Evolutionary conservation across 257 asterid genomes (phyloP), one percentile per base, ranked within the genome.

Genomic region (Solanum ossicruentum): DNA sequence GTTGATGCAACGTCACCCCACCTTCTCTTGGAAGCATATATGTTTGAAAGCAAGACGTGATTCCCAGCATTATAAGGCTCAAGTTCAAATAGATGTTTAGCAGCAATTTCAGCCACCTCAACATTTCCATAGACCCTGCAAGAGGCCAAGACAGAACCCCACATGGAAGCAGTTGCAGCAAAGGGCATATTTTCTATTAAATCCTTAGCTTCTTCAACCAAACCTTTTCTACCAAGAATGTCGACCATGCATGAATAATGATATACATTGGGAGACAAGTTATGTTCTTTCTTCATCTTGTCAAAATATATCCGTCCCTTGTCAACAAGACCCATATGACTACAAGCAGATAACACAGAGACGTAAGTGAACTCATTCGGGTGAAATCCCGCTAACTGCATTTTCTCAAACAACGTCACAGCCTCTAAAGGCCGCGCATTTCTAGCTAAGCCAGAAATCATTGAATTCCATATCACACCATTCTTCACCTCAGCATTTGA

Each of bases 201-300:
- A 72, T 86, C 89, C 88, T 89, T 95, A 39, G 98, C 99, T 86
- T 94, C 98, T 1, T 89, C 80, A 54, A 96, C 80, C 60, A 89
- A 88, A 32, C 98, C 99, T 1, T 93, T 87, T 82, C 92, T 90
- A 45, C 98, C 97, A 57, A 95, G 93, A 86, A 97, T 88, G 69
- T 97, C 99, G 45, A 94, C 96, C 98, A 95, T 93, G 89, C 98
- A 95, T 0, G 98, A 86, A 83, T 89, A 94, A 88, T 97, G 99
- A 85, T 91, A 85, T 73, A 87, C 91, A 61, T 91, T 95, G 0
- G 93, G 95, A 3, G 90, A 85, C 87, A 96, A 71, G 67, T 87
- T 79, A 49, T 95, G 98, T 45, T 91, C 97, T 84, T 88, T 79
- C 80, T 86, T 85, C 92, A 97, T 92, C 95, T 90, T 87, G 75